Evolutionary conservation across 164 flowering plant species (phyloP).

Genomic region (Chimonanthus praecox): DNA sequence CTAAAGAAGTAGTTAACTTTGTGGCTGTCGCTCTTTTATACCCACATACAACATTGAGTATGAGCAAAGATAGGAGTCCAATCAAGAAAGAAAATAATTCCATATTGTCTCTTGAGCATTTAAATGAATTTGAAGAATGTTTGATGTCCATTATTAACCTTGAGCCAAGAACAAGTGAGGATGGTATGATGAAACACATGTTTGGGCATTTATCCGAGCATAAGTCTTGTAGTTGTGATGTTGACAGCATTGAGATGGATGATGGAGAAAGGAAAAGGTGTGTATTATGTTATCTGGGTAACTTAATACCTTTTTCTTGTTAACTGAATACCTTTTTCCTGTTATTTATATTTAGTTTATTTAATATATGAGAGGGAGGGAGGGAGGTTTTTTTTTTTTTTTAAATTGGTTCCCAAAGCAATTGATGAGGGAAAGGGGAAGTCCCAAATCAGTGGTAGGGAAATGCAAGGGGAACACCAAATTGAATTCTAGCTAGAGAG

Average conservation of each 20-base stretch:
- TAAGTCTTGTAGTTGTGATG: constrained; percentile 15
- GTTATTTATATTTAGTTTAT: too few relatives aligned
- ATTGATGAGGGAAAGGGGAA: too few relatives aligned
- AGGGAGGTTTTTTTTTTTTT: too few relatives aligned
- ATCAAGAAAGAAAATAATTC: constrained; percentile 1
- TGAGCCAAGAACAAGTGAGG: constrained; percentile 24
- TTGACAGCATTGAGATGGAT: constrained; percentile 15
- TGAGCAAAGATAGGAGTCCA: constrained; percentile 10
- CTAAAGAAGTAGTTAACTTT: constrained; percentile 28
- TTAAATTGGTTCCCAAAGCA: too few relatives aligned
- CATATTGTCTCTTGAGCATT: constrained; percentile 9
- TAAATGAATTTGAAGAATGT: constrained; percentile 18
- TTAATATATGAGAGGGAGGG: too few relatives aligned
- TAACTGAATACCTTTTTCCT: too few relatives aligned
- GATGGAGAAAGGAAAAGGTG: constrained; percentile 28
- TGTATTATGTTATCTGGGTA: not conserved
- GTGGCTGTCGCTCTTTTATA: constrained; percentile 38
- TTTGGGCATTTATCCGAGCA: constrained; percentile 9
- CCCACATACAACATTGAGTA: constrained; percentile 20
- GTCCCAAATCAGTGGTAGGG: too few relatives aligned
- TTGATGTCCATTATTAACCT: constrained; percentile 7
- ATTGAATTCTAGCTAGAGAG: too few relatives aligned
- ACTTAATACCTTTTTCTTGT: too few relatives aligned
- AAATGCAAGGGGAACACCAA: too few relatives aligned
- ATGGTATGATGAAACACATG: constrained; percentile 9